Percentiles rank a stretch among this genome's conserved stretches.
Conservation (phyloP, 345 rosid species). For the Crucihimalaya himalaica region DNA sequence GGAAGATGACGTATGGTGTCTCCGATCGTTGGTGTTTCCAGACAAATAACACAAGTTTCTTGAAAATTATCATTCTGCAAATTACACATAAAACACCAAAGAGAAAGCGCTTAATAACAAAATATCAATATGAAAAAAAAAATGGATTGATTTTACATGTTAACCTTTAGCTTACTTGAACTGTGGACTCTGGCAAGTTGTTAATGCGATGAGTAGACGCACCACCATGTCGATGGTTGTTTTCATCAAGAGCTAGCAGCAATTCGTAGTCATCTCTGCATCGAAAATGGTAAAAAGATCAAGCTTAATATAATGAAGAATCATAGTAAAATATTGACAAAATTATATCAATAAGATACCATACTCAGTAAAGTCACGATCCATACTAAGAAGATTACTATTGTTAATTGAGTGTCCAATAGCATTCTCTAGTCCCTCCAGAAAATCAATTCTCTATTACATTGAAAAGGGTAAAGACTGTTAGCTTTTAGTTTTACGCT, state of each 20-base stretch:
- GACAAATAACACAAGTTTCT: constrained; percentile 83
- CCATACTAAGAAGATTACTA: constrained; percentile 50
- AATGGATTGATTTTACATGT: background rate
- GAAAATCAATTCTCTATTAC: constrained; percentile 70
- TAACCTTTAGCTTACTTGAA: constrained; percentile 49
- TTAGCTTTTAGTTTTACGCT: background rate
- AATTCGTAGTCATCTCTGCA: constrained; percentile 92
- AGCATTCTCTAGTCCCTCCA: constrained; percentile 75
- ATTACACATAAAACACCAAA: constrained; percentile 21
- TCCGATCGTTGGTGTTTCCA: constrained; percentile 74
- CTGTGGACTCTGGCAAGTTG: constrained; percentile 74
- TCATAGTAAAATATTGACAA: background rate
- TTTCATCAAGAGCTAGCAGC: constrained; percentile 88
- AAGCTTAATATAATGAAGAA: background rate
- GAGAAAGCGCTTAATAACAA: background rate
- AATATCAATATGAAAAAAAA: background rate
- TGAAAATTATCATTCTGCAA: constrained; percentile 62
- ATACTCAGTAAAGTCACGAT: constrained; percentile 93
- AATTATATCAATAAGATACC: constrained; percentile 9
- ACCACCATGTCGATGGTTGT: constrained; percentile 57
- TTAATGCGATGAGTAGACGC: constrained; percentile 68
- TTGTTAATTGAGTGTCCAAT: constrained; percentile 50
- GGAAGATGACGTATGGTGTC: constrained; percentile 92
- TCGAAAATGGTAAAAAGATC: background rate
- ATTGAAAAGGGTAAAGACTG: background rate